phyloP scores from a whole-genome alignment of 805 yeast species.

The Lipomyces lipofer region DNA sequence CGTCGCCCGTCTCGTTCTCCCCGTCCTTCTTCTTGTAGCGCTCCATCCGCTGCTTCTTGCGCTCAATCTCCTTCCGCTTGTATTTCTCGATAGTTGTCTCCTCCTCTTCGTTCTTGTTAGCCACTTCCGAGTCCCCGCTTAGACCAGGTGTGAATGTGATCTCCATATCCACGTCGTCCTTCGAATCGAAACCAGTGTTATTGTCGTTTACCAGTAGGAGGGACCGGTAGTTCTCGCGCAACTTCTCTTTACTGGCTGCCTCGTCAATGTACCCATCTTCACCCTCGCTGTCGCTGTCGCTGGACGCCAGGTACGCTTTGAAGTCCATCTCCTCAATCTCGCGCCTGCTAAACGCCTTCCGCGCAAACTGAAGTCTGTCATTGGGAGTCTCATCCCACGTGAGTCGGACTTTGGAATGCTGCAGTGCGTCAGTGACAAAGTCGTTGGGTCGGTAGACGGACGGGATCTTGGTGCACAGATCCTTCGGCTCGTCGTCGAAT shows the following conservation, averaged over 20 bases:
- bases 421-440: slow-evolving; percentile 92
- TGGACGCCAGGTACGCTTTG: slow-evolving; percentile 80
- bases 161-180: slow-evolving; percentile 85
- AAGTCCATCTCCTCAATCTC: slow-evolving; percentile 70
- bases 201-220: slow-evolving; percentile 44
- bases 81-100: slow-evolving; percentile 78
- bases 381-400: slow-evolving; percentile 99
- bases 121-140: slow-evolving; percentile 44
- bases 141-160: slow-evolving; percentile 92
- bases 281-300: slow-evolving; percentile 61
- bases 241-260: slow-evolving; percentile 28
- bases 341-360: slow-evolving; percentile 80
- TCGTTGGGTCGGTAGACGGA: slow-evolving; percentile 72
- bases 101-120: slow-evolving; percentile 46
- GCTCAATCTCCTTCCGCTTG: slow-evolving; percentile 87
- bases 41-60: slow-evolving; percentile 78
- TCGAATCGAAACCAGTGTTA: slow-evolving; percentile 40
- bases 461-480: slow-evolving; percentile 71
- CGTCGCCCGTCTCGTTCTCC: slow-evolving; percentile 43
- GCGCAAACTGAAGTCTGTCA: slow-evolving; percentile 74
- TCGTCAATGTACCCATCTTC: slow-evolving; percentile 45
- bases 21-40: slow-evolving; percentile 55
- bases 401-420: slow-evolving; percentile 91
- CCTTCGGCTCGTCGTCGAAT: slow-evolving; percentile 76
- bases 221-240: slow-evolving; percentile 61